phyloP scores from a whole-genome alignment of 345 rosid species.

The Gynandropsis gynandra region DNA sequence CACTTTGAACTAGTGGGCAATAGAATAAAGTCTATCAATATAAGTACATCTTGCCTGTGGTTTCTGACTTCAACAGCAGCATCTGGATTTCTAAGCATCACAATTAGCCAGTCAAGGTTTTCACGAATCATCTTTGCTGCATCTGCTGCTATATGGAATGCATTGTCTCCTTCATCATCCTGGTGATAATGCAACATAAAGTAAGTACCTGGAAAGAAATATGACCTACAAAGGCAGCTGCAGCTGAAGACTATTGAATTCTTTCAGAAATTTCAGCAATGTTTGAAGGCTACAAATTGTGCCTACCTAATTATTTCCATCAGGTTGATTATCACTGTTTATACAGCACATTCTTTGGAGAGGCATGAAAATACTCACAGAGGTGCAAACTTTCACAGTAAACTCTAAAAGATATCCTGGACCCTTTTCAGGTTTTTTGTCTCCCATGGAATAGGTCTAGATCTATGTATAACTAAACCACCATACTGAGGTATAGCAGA shows the following conservation, averaged over 20 bases:
- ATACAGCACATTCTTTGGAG: no score
- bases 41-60: conserved; percentile 60
- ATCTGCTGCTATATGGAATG: conserved; percentile 97
- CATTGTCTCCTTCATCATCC: conserved; percentile 98
- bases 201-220: conserved; percentile 19
- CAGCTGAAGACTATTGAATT: background rate
- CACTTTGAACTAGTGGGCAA: background rate
- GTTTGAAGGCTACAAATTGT: no score
- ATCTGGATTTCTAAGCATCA: conserved; percentile 75
- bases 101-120: conserved; percentile 90
- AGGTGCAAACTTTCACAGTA: no score
- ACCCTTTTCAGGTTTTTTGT: no score
- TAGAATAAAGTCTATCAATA: conserved; percentile 7
- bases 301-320: no score
- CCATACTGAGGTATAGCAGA: no score
- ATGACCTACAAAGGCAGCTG: conserved; percentile 14
- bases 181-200: conserved; percentile 29
- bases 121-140: conserved; percentile 96
- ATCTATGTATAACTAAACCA: no score
- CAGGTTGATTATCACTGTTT: no score
- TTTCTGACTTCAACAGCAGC: conserved; percentile 82
- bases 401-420: no score
- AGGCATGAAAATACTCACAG: no score
- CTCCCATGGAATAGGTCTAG: no score
- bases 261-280: no score